Conservation (phyloP, 768 basidiomycete species). For the Lenzites betulinus region DNA sequence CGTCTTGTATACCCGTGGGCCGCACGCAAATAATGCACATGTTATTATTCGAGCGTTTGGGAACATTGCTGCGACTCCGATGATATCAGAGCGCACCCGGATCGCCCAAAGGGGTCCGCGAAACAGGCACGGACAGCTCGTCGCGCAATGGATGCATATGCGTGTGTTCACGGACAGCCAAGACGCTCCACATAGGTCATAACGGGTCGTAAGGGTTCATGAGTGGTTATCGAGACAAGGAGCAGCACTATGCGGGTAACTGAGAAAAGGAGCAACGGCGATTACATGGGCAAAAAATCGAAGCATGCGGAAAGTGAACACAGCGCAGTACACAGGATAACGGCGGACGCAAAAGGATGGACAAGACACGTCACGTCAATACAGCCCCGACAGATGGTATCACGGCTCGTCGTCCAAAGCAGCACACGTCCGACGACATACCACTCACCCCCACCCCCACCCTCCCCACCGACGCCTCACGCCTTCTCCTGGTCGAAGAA, state of each 20-base stretch:
- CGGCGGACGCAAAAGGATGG: neutral
- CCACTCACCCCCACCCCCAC: neutral
- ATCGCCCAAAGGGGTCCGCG: too few species aligned
- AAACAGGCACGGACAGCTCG: neutral
- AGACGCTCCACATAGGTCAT: constrained; percentile 6
- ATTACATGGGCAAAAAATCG: constrained; percentile 12
- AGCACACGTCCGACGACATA: neutral
- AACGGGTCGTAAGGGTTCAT: constrained; percentile 13
- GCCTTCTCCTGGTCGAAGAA: constrained; percentile 62
- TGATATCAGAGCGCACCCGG: too few species aligned
- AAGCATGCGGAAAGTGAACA: constrained; percentile 7
- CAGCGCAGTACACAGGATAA: constrained; percentile 8
- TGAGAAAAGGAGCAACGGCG: neutral
- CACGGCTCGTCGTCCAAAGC: neutral
- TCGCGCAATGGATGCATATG: too few species aligned
- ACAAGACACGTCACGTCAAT: neutral
- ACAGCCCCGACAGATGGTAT: neutral
- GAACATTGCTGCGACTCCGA: too few species aligned
- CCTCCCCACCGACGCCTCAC: neutral
- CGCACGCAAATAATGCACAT: neutral
- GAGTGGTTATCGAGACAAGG: constrained; percentile 11
- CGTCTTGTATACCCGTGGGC: neutral
- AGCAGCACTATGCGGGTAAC: neutral
- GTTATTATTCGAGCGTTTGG: neutral
- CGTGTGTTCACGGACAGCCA: neutral